These are phyloP conservation scores for Kentomonas sorsogonicus DNA, from an alignment of 208 protist species.

Conservation along the genomic window DNA sequence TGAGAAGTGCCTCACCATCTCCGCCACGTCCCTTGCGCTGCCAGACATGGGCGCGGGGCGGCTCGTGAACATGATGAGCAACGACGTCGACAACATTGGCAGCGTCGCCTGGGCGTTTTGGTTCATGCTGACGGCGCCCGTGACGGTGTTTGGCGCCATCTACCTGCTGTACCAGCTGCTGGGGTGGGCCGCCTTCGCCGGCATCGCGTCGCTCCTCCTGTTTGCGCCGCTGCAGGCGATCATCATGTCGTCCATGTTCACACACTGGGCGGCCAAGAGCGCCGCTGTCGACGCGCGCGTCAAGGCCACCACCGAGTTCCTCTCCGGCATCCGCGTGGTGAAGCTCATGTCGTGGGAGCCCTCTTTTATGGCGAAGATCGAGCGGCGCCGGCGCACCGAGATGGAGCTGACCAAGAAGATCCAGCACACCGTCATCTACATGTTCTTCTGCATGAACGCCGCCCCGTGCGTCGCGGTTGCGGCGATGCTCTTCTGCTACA, in stretches of 20 bases:
- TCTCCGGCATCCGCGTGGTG: slow-evolving; percentile 82
- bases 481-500: slow-evolving; percentile 39
- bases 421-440: slow-evolving; percentile 19
- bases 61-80: slow-evolving; percentile 76
- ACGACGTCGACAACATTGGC: slow-evolving; percentile 20
- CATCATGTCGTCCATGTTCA: slow-evolving; percentile 16
- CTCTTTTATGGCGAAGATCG: slow-evolving; percentile 31
- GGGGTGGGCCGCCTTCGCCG: slow-evolving; percentile 53
- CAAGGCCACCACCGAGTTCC: slow-evolving; percentile 83
- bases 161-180: slow-evolving; percentile 46
- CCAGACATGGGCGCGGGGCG: slow-evolving; percentile 65
- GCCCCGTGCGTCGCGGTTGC: slow-evolving; percentile 47
- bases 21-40: slow-evolving; percentile 22
- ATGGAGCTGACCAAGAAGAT: slow-evolving; percentile 22
- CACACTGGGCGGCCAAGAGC: slow-evolving; percentile 17
- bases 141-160: slow-evolving; percentile 53
- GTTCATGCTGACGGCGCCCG: slow-evolving; percentile 35
- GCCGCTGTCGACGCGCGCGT: slow-evolving; percentile 70
- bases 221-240: slow-evolving; percentile 24
- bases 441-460: slow-evolving; percentile 41
- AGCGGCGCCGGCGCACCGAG: slow-evolving; percentile 32
- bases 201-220: slow-evolving; percentile 48
- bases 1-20: slow-evolving; percentile 61
- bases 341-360: slow-evolving; percentile 92
- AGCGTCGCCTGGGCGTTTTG: slow-evolving; percentile 48